Conservation (phyloP, 768 basidiomycete genomes). For the Trichaptum fuscoviolaceum region DNA sequence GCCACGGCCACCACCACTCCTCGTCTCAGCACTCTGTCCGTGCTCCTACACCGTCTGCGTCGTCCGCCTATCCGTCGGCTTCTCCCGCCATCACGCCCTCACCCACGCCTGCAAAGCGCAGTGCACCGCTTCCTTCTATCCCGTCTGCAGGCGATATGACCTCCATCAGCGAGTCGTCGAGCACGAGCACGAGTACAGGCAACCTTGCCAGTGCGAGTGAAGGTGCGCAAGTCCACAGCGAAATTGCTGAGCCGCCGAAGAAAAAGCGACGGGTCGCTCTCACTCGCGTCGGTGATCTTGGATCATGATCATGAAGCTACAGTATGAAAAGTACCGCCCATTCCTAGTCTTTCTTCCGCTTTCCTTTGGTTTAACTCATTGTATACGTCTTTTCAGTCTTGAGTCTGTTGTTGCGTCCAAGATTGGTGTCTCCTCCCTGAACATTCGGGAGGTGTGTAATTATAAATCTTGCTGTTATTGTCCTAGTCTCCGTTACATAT, state of each 20-base stretch:
- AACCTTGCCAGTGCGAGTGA: conserved; percentile 18
- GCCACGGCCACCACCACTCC: conserved; percentile 26
- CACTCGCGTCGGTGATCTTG: conserved; percentile 60
- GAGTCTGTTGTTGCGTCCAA: neutral
- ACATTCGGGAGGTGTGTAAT: neutral
- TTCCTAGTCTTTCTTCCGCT: neutral
- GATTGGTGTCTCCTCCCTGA: neutral
- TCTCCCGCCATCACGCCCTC: conserved; percentile 24
- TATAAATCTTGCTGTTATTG: neutral
- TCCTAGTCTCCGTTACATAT: neutral
- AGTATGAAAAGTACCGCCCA: neutral
- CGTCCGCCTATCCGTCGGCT: conserved; percentile 18
- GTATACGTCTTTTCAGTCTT: neutral
- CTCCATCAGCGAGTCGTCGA: conserved; percentile 12
- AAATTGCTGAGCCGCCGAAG: conserved; percentile 64
- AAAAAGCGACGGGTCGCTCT: conserved; percentile 81
- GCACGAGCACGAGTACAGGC: conserved; percentile 24
- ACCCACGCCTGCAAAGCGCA: conserved; percentile 29
- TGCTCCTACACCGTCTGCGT: conserved; percentile 33
- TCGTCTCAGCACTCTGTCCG: conserved; percentile 26
- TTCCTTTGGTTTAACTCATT: neutral
- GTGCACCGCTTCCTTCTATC: conserved; percentile 28
- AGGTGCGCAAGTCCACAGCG: conserved; percentile 20
- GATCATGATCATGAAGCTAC: too few relatives aligned
- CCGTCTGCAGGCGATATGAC: conserved; percentile 21